Conservation (phyloP, 1,284 basidiomycete genomes). For the Porodaedalea pini region DNA sequence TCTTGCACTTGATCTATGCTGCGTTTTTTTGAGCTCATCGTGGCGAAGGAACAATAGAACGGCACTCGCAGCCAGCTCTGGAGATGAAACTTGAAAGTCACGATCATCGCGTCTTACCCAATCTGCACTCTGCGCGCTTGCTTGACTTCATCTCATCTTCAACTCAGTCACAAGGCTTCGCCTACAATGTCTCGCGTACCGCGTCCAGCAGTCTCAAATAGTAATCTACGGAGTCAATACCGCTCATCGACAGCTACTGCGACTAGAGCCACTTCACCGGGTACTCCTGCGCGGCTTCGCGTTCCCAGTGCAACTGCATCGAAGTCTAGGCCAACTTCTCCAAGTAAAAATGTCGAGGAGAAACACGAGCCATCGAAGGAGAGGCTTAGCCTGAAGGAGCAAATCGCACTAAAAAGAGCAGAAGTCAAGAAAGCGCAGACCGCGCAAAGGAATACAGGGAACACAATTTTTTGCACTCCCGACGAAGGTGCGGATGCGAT, state of each 20-base stretch:
- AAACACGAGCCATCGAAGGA: conserved; percentile 7
- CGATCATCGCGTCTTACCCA: background rate
- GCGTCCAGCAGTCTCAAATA: conserved; percentile 7
- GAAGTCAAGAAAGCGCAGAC: conserved; percentile 59
- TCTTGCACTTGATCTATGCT: conserved; percentile 9
- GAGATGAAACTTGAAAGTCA: background rate
- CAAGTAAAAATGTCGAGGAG: conserved; percentile 4
- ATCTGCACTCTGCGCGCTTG: background rate
- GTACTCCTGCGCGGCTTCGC: conserved; percentile 1
- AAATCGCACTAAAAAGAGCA: conserved; percentile 69
- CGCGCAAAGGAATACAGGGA: conserved; percentile 23
- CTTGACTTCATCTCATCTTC: background rate
- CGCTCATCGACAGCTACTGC: background rate
- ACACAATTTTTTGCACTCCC: conserved; percentile 29
- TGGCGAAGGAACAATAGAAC: background rate
- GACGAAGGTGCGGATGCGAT: conserved; percentile 48
- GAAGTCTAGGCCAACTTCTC: background rate
- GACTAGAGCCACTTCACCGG: background rate
- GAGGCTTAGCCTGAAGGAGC: conserved; percentile 59
- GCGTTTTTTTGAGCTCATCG: conserved; percentile 10
- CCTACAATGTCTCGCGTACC: conserved; percentile 17
- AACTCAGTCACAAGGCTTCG: background rate
- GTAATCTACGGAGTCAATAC: conserved; percentile 9
- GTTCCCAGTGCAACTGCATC: background rate
- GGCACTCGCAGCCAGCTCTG: too few relatives aligned